phyloP scores from a whole-genome alignment of 208 protist species.

The Blastocrithidia nonstop region DNA sequence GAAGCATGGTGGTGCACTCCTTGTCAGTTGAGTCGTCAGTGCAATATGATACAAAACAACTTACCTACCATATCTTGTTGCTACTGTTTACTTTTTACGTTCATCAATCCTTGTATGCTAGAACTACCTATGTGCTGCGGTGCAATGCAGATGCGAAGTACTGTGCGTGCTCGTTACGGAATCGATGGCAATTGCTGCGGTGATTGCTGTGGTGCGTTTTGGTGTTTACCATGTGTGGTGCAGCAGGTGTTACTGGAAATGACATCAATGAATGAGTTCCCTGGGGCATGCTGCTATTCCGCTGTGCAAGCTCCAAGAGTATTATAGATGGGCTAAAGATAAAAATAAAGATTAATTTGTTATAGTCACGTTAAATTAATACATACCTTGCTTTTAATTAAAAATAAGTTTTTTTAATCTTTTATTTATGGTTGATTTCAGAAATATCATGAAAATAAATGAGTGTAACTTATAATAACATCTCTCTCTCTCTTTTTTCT shows the following conservation, averaged over 20 bases:
- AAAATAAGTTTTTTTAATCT: no score
- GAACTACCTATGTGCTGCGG: background rate
- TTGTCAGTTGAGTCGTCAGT: conserved; percentile 28
- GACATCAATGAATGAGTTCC: conserved; percentile 37
- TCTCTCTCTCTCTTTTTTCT: no score
- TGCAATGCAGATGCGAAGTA: conserved; percentile 3
- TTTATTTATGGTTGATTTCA: no score
- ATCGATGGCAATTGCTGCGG: conserved; percentile 5
- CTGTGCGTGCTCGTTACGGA: conserved; percentile 13
- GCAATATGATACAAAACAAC: conserved; percentile 16
- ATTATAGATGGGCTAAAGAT: conserved; percentile 14
- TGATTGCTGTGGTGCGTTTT: conserved; percentile 12
- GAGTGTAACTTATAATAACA: no score
- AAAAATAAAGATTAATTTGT: no score
- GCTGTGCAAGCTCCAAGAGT: conserved; percentile 5
- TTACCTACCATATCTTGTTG: conserved; percentile 4
- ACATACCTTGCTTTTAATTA: no score
- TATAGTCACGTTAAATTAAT: no score
- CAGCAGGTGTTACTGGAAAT: conserved; percentile 59
- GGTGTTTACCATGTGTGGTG: conserved; percentile 16
- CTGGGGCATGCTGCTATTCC: conserved; percentile 30
- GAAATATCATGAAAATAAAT: no score
- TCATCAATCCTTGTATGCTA: background rate
- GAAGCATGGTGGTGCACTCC: conserved; percentile 17
- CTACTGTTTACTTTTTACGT: background rate